A percentile compares a stretch with the other conserved stretches of the same genome.
phyloP scores from a whole-genome alignment of 345 rosid genomes.

The Salix purpurea region DNA sequence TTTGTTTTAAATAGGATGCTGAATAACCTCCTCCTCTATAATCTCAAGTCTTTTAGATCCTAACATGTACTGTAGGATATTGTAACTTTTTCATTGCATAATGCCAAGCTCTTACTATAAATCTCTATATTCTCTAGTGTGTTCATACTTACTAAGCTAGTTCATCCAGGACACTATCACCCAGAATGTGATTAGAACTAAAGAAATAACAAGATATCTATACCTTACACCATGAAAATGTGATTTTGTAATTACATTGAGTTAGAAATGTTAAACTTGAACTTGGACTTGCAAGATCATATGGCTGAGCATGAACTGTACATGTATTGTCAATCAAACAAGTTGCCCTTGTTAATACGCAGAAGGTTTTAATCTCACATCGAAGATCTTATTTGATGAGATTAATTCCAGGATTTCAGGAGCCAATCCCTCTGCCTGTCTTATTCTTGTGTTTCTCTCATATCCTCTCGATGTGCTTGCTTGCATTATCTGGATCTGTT shows the following conservation, averaged over 20 bases:
- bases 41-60: not conserved
- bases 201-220: not conserved
- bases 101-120: not conserved
- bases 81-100: not conserved
- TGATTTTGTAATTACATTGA: not conserved
- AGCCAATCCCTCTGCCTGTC: not conserved
- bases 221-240: not conserved
- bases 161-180: not conserved
- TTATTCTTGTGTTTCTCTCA: not conserved
- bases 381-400: not conserved
- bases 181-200: not conserved
- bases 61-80: not conserved
- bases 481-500: not conserved
- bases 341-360: not conserved
- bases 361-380: not conserved
- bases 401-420: not conserved
- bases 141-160: not conserved
- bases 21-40: not conserved
- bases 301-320: not conserved
- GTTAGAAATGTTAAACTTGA: not conserved
- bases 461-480: not conserved
- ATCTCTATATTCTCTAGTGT: not conserved
- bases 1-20: not conserved
- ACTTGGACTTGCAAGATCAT: slow-evolving; percentile 1
- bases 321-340: not conserved